phyloP scores from a whole-genome alignment of 1,139 yeast genomes.

The Geotrichum reessii region DNA sequence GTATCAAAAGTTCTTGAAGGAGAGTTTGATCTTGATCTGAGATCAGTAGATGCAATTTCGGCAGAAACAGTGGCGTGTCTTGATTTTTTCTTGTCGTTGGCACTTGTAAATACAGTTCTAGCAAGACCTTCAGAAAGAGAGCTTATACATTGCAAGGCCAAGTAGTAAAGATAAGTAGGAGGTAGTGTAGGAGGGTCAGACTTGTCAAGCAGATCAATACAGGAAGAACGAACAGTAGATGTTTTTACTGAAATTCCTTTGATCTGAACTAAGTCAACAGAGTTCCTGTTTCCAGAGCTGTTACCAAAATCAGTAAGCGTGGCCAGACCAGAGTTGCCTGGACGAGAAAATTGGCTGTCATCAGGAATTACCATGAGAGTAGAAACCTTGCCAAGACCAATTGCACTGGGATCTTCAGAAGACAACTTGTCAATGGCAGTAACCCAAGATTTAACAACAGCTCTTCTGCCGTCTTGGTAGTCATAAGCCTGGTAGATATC shows the following conservation, averaged over 20 bases:
- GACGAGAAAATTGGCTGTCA: neutral
- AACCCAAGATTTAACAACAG: constrained; percentile 56
- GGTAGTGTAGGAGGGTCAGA: constrained; percentile 62
- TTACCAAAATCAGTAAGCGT: neutral
- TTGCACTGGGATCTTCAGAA: constrained; percentile 25
- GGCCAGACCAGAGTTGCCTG: neutral
- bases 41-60: neutral
- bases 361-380: constrained; percentile 20
- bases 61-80: constrained; percentile 1
- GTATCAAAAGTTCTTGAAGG: neutral
- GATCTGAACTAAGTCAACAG: constrained; percentile 12
- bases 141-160: constrained; percentile 52
- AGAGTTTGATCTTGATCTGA: constrained; percentile 6
- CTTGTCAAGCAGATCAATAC: constrained; percentile 74
- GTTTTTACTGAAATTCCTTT: constrained; percentile 28
- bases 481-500: constrained; percentile 61
- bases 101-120: constrained; percentile 43
- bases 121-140: constrained; percentile 67
- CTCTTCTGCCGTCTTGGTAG: constrained; percentile 49
- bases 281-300: neutral
- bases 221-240: constrained; percentile 48
- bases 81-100: constrained; percentile 1
- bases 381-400: constrained; percentile 27
- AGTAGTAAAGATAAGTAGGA: constrained; percentile 53
- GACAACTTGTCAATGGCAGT: constrained; percentile 38